These are phyloP conservation scores for Pyrus communis DNA, from an alignment of 306 rosid genomes.

Conservation along the genomic window DNA sequence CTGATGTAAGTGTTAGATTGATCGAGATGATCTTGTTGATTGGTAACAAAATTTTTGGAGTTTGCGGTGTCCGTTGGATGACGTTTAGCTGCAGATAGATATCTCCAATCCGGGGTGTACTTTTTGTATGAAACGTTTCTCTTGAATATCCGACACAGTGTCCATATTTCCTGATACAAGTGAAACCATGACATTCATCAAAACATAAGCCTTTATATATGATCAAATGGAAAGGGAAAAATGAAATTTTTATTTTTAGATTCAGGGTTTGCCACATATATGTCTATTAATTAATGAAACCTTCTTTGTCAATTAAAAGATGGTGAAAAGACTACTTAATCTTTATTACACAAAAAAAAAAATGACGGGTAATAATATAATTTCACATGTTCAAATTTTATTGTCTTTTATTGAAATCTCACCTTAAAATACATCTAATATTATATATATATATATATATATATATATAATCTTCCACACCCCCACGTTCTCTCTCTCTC, in stretches of 20 bases:
- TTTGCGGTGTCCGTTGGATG: constrained; percentile 9
- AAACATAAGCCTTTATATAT: not conserved
- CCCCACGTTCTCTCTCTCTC: too few relatives aligned
- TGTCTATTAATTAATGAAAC: too few relatives aligned
- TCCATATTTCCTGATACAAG: constrained; percentile 82
- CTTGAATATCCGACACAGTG: constrained; percentile 77
- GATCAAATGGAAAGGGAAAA: not conserved
- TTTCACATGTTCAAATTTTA: too few relatives aligned
- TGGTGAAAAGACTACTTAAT: too few relatives aligned
- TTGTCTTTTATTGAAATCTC: too few relatives aligned
- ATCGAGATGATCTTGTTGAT: not conserved
- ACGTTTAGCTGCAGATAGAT: constrained; percentile 18
- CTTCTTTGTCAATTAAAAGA: too few relatives aligned
- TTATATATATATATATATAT: too few relatives aligned
- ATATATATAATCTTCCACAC: too few relatives aligned
- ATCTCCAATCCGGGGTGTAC: constrained; percentile 45
- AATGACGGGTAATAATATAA: too few relatives aligned
- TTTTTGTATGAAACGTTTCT: constrained; percentile 49
- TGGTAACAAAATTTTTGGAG: constrained; percentile 8
- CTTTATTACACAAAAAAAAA: too few relatives aligned
- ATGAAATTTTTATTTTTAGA: not conserved
- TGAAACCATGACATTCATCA: not conserved
- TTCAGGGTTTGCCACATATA: not conserved
- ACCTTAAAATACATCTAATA: too few relatives aligned
- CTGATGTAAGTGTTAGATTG: constrained; percentile 19